Base-by-base conservation (phyloP, 129 eudicot species). In the Flaveria bidentis region DNA sequence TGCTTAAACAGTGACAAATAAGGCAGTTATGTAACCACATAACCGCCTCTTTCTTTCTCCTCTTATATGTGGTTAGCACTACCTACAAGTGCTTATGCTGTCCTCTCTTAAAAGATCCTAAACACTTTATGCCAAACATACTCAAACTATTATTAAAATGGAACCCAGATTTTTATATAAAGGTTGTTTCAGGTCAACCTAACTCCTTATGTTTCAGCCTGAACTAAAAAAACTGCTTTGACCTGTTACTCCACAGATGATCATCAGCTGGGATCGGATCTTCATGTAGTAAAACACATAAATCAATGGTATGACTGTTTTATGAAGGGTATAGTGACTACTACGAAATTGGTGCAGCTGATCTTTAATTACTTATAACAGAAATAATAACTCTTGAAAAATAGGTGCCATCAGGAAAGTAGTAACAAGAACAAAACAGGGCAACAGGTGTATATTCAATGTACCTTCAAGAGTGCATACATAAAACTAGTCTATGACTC, bases 251-350 rank as follows among this genome's bases (percentile, higher is more conserved):
- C 63, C 63, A 20, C 30, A 56, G 22, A 20, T 22, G 20, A 3
- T 56, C 63, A 18, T 9, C 13, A 56, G 28, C 63, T 2, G 63
- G 62, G 20, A 56, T 28, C 14, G 28, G 5, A 56, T 18, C 28
- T 18, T 20, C 26, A 56, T 6, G 28, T 18, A 9, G 62, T 56
- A 56, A 18, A 20, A 56, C 63, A 56, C 63, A 56, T 56, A 56
- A 20, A 56, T 56, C 63, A 56, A 26, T 52, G 7, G 16, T 39
- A 55, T 50, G n/a, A 4, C 13, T 30, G 25, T 33, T 51, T 20
- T 72, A 73, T 41, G n/a, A 36, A 41, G 51, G n/a, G 41, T 14
- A 6, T 66, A 66, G 71, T 66, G 51, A 66, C 51, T 16, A 17
- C 36, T 4, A n/a, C 28, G 17, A 7, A 39, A 10, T 47, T 47